Conservation (phyloP, 495 filamentous ascomycete species). For the Ramalina peruviana region DNA sequence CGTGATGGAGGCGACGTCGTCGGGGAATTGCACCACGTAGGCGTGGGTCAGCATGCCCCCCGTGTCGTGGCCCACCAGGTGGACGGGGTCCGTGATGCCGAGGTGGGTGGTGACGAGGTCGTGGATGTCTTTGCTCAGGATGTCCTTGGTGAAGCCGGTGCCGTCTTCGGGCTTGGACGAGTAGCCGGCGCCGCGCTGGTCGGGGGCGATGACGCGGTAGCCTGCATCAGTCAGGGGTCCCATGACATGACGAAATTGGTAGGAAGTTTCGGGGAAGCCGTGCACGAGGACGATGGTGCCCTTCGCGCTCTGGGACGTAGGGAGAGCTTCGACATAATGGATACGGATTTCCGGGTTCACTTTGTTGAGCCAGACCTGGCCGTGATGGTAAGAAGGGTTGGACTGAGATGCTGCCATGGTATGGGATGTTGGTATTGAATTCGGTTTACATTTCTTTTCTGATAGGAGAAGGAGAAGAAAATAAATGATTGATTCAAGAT, state of each 20-base stretch:
- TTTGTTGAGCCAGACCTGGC: constrained; percentile 14
- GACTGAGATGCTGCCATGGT: not conserved
- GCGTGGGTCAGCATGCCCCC: constrained; percentile 32
- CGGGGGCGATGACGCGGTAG: constrained; percentile 28
- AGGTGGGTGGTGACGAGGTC: constrained; percentile 16
- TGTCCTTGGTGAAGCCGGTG: constrained; percentile 23
- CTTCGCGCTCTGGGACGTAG: constrained; percentile 3
- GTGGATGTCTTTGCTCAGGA: constrained; percentile 17
- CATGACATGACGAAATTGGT: constrained; percentile 31
- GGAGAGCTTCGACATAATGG: constrained; percentile 11
- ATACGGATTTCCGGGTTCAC: constrained; percentile 16
- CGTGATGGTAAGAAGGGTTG: constrained; percentile 1
- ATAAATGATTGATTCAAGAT: not conserved
- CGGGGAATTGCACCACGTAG: constrained; percentile 21
- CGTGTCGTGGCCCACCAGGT: constrained; percentile 34
- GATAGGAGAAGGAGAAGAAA: not conserved
- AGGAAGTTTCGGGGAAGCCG: constrained; percentile 32
- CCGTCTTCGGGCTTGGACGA: constrained; percentile 24
- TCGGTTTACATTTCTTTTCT: not conserved
- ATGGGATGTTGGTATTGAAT: not conserved
- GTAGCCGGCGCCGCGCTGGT: constrained; percentile 33
- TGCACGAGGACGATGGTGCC: constrained; percentile 16
- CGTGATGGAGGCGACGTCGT: constrained; percentile 20
- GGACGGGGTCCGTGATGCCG: constrained; percentile 23
- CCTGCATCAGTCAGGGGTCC: constrained; percentile 24